Conservation (phyloP, 257 asterid species). For the Fraxinus excelsior region DNA sequence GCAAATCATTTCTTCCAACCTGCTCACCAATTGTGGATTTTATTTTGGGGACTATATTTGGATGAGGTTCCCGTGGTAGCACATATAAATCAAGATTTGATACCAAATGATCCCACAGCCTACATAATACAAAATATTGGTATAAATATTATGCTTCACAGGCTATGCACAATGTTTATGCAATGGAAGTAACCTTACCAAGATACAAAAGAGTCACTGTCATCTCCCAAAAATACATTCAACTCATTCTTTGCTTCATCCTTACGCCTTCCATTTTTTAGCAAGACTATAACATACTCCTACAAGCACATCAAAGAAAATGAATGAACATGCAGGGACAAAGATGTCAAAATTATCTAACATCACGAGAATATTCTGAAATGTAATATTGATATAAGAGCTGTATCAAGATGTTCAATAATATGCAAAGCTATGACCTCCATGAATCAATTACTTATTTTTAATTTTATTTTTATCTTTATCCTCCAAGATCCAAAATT, state of each 20-base stretch:
- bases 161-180: slow-evolving; percentile 3
- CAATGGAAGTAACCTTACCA: slow-evolving; percentile 58
- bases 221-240: slow-evolving; percentile 92
- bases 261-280: slow-evolving; percentile 90
- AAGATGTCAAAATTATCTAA: not conserved
- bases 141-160: slow-evolving; percentile 20
- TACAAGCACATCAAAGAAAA: slow-evolving; percentile 40
- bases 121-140: slow-evolving; percentile 27
- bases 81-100: slow-evolving; percentile 60
- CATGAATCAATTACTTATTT: too few relatives aligned
- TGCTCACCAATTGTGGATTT: slow-evolving; percentile 37
- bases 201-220: slow-evolving; percentile 72
- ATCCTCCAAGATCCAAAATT: slow-evolving; percentile 2
- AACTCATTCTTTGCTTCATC: slow-evolving; percentile 91
- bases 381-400: not conserved
- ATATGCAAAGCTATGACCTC: slow-evolving; percentile 4
- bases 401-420: too few relatives aligned
- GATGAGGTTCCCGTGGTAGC: slow-evolving; percentile 46
- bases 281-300: slow-evolving; percentile 95
- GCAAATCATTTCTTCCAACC: slow-evolving; percentile 40
- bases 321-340: slow-evolving; percentile 22
- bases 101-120: slow-evolving; percentile 97
- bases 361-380: slow-evolving; percentile 6
- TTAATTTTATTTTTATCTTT: too few relatives aligned
- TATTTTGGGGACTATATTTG: slow-evolving; percentile 34